phyloP scores from a whole-genome alignment of 2,329 filamentous ascomycete genomes.

The Cryphonectria parasitica region DNA sequence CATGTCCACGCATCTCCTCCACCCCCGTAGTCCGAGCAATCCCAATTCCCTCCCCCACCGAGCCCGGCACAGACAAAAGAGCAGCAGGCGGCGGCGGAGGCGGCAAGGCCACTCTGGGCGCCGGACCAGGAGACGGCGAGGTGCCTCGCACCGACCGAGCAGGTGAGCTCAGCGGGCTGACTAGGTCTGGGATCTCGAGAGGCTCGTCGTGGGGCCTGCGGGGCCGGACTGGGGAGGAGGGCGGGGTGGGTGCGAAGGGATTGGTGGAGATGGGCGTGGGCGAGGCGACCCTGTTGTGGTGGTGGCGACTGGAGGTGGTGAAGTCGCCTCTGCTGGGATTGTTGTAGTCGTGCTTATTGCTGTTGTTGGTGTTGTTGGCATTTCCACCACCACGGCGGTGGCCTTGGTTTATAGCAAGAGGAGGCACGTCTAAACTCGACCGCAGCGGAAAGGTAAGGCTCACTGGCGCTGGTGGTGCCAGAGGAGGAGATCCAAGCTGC shows the following conservation, averaged over 20 bases:
- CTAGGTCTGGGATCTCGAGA: slow-evolving; percentile 43
- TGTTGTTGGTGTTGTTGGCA: not conserved
- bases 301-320: not conserved
- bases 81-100: slow-evolving; percentile 15
- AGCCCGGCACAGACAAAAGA: too few relatives aligned
- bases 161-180: slow-evolving; percentile 26
- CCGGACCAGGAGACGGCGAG: slow-evolving; percentile 16
- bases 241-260: slow-evolving; percentile 29
- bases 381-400: slow-evolving; percentile 23
- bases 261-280: not conserved
- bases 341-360: slow-evolving; percentile 22
- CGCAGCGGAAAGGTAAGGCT: slow-evolving; percentile 28
- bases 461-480: slow-evolving; percentile 25
- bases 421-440: slow-evolving; percentile 26
- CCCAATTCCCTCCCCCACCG: slow-evolving; percentile 16
- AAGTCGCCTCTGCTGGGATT: not conserved
- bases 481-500: slow-evolving; percentile 26
- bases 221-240: slow-evolving; percentile 40
- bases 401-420: slow-evolving; percentile 31
- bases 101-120: slow-evolving; percentile 21
- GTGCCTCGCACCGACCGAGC: not conserved
- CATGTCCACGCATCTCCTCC: not conserved
- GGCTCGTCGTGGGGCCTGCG: slow-evolving; percentile 42
- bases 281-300: not conserved
- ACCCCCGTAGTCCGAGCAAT: slow-evolving; percentile 20